Evolutionary conservation across 306 rosid species (phyloP).

Genomic region (Inga leiocalycina): DNA sequence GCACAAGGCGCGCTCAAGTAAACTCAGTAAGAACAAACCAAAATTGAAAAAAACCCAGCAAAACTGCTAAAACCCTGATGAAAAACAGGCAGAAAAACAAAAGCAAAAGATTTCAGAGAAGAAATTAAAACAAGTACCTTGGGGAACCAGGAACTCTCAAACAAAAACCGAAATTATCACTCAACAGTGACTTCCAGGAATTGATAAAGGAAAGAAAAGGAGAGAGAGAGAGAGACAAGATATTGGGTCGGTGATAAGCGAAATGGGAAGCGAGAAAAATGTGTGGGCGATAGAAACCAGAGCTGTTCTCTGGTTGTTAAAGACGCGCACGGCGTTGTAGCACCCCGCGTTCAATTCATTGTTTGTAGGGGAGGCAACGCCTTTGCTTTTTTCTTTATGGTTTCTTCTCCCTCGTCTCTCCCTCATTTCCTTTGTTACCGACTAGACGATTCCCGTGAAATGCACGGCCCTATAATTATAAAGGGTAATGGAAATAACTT

Average conservation of each 20-base stretch:
- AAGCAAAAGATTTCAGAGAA: neutral
- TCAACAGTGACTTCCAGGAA: constrained; percentile 17
- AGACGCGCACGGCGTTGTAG: neutral
- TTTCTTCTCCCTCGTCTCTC: neutral
- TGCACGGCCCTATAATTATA: no score
- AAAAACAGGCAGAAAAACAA: neutral
- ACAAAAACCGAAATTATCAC: constrained; percentile 28
- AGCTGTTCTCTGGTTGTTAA: neutral
- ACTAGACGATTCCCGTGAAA: no score
- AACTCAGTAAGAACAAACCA: constrained; percentile 15
- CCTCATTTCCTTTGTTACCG: neutral
- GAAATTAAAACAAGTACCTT: constrained; percentile 47
- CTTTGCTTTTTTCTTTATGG: neutral
- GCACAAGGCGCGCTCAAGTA: neutral
- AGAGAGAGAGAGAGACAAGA: neutral
- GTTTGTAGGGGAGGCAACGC: neutral
- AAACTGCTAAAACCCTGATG: constrained; percentile 28
- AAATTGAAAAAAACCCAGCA: neutral
- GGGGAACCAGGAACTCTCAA: constrained; percentile 31
- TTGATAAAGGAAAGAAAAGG: neutral
- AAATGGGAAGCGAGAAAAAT: constrained; percentile 57
- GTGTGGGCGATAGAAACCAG: constrained; percentile 67
- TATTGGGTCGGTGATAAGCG: constrained; percentile 21
- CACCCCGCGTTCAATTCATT: neutral
- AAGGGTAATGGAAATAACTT: no score